Conservation (phyloP, 192 early-diverging fungal species). For the Hyaloraphidium curvatum region DNA sequence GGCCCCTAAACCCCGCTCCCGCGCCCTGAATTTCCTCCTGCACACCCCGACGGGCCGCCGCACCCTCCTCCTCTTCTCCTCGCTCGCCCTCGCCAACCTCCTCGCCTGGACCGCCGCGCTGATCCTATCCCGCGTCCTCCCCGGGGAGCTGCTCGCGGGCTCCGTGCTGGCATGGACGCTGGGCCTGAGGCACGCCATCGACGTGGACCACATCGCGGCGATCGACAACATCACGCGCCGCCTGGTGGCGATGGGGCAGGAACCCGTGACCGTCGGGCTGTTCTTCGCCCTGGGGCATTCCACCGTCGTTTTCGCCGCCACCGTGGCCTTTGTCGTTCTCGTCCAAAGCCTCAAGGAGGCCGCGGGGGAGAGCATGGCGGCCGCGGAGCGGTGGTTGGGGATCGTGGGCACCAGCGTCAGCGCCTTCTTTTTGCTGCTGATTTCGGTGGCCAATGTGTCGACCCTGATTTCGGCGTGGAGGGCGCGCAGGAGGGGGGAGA, state of each 20-base stretch:
- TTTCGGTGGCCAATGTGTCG: conserved; percentile 28
- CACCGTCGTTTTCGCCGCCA: conserved; percentile 35
- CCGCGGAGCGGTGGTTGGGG: conserved; percentile 22
- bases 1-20: no score
- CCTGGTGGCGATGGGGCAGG: conserved; percentile 20
- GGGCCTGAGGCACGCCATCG: conserved; percentile 33
- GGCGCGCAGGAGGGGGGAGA: background rate
- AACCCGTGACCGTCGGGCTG: conserved; percentile 37
- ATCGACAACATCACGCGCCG: conserved; percentile 55
- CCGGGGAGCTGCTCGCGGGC: no score
- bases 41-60: no score
- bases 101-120: no score
- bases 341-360: conserved; percentile 21
- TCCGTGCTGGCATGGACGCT: no score
- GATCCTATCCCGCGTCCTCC: no score
- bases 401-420: conserved; percentile 41
- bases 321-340: conserved; percentile 24
- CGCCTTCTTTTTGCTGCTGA: conserved; percentile 32
- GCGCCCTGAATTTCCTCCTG: no score
- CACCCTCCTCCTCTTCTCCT: no score
- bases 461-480: background rate
- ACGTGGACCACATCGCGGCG: conserved; percentile 50
- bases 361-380: conserved; percentile 17
- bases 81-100: no score
- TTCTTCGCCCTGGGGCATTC: conserved; percentile 55